Evolutionary conservation across 106 monocot genomes (phyloP).

Genomic region (Platanthera guangdongensis): DNA sequence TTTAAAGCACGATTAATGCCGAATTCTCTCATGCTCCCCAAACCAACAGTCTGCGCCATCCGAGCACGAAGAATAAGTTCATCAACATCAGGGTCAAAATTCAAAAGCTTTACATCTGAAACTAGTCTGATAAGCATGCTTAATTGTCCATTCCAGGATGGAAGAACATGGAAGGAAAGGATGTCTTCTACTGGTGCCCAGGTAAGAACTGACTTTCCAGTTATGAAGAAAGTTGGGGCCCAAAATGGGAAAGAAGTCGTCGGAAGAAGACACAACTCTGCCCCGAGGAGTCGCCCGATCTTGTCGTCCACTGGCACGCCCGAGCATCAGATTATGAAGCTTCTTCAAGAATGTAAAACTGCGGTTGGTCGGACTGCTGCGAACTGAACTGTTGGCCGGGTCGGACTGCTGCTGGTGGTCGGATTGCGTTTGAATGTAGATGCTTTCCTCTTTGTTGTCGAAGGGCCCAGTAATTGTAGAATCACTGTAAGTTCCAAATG

Average conservation of each 20-base stretch:
- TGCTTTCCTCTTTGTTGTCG: no score
- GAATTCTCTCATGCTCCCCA: no score
- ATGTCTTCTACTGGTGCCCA: background rate
- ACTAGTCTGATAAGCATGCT: no score
- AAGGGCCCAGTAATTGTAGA: no score
- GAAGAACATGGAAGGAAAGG: slow-evolving; percentile 1
- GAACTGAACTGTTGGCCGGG: background rate
- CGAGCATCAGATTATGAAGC: background rate
- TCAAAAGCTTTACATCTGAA: no score
- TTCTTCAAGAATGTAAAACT: background rate
- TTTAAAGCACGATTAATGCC: no score
- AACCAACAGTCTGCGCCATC: no score
- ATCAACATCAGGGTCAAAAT: no score
- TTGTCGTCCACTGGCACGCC: background rate
- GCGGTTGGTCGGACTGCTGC: background rate
- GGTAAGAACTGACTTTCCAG: slow-evolving; percentile 1
- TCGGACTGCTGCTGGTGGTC: no score
- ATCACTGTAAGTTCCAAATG: no score
- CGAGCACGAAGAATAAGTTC: no score
- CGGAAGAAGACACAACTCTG: background rate
- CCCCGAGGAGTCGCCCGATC: slow-evolving; percentile 3
- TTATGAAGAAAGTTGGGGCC: background rate
- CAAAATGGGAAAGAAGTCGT: background rate
- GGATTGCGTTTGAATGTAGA: no score
- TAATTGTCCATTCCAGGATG: background rate